phyloP scores from a whole-genome alignment of 768 basidiomycete species.

The Rhizopogon salebrosus region DNA sequence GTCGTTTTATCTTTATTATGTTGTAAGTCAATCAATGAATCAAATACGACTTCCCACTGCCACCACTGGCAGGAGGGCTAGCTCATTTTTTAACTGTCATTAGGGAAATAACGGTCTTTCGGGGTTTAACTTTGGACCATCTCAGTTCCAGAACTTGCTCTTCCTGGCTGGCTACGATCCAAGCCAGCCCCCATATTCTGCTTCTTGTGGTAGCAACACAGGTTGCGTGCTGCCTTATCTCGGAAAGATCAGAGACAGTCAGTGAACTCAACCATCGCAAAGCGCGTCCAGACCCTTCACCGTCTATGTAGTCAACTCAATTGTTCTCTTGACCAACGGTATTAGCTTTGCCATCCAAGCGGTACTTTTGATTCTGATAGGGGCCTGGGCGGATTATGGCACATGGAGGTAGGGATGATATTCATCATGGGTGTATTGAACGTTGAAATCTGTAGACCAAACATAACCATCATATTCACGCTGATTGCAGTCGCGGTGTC shows the following conservation, averaged over 20 bases:
- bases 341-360: slow-evolving; percentile 78
- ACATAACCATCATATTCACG: slow-evolving; percentile 75
- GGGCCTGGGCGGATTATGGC: slow-evolving; percentile 83
- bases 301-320: slow-evolving; percentile 55
- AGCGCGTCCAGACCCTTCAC: background rate
- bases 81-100: background rate
- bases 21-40: slow-evolving; percentile 26
- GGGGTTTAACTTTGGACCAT: slow-evolving; percentile 68
- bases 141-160: slow-evolving; percentile 70
- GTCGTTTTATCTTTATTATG: slow-evolving; percentile 57
- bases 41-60: too few relatives aligned
- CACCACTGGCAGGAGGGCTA: background rate
- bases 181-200: slow-evolving; percentile 45
- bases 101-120: slow-evolving; percentile 65
- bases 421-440: background rate
- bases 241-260: slow-evolving; percentile 55
- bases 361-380: slow-evolving; percentile 55
- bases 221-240: slow-evolving; percentile 65
- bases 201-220: slow-evolving; percentile 42
- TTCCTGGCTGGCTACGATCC: slow-evolving; percentile 73
- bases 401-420: slow-evolving; percentile 50
- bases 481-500: slow-evolving; percentile 59
- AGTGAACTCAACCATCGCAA: slow-evolving; percentile 16
- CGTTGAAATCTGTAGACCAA: slow-evolving; percentile 41
- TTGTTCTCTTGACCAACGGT: slow-evolving; percentile 74